Conservation (phyloP, 306 rosid genomes). For the Medicago ruthenica region DNA sequence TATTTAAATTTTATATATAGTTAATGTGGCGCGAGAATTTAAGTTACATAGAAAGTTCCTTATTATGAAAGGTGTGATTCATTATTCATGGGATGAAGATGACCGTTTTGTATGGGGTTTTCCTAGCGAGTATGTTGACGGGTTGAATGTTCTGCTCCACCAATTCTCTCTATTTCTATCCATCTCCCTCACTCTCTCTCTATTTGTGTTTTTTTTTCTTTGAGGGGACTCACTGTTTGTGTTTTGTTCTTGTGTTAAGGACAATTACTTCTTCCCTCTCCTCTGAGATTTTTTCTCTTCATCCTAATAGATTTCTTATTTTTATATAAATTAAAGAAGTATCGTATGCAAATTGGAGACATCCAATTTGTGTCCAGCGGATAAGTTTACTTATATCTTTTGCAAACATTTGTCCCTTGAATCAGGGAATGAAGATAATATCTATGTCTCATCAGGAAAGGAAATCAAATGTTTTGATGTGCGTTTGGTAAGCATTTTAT, state of each 20-base stretch:
- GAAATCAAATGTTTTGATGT: constrained; percentile 89
- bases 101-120: not conserved
- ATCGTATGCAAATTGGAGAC: not conserved
- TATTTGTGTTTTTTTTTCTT: too few species aligned
- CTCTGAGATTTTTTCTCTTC: not conserved
- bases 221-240: too few species aligned
- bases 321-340: not conserved
- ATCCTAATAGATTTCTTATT: constrained; percentile 17
- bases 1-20: not conserved
- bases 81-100: not conserved
- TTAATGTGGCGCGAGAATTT: not conserved
- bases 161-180: not conserved
- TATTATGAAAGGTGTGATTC: constrained; percentile 9
- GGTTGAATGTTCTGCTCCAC: not conserved
- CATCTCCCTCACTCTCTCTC: too few species aligned
- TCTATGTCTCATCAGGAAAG: constrained; percentile 77
- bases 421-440: constrained; percentile 79
- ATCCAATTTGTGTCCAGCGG: constrained; percentile 14
- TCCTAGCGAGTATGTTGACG: not conserved
- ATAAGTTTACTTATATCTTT: constrained; percentile 25
- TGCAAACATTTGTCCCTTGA: constrained; percentile 46
- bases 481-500: constrained; percentile 68
- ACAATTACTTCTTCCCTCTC: constrained; percentile 2
- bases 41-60: constrained; percentile 9
- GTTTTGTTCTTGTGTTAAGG: constrained; percentile 11